Percentiles rank a stretch among this genome's conserved stretches.
Evolutionary conservation across 805 yeast genomes (phyloP).

Genomic region (Candida insectalens): DNA sequence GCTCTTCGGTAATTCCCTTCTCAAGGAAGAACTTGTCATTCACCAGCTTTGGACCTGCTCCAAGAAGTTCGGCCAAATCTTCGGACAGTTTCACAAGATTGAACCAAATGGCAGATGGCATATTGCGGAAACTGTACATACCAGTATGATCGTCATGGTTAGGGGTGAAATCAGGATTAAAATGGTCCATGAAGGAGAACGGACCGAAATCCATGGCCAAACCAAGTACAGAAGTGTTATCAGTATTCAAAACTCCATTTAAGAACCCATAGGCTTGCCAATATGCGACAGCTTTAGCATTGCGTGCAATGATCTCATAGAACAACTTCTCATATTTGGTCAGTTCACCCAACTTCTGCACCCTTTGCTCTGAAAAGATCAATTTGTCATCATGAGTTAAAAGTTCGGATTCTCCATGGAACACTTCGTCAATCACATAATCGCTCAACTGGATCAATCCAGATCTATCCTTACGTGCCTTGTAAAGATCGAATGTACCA

Average conservation of each 20-base stretch:
- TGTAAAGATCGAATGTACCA: constrained; percentile 79
- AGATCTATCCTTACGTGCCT: constrained; percentile 59
- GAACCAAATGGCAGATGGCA: constrained; percentile 90
- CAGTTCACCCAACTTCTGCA: constrained; percentile 23
- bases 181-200: constrained; percentile 80
- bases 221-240: constrained; percentile 85
- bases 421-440: constrained; percentile 59
- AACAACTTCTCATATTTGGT: constrained; percentile 65
- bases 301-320: constrained; percentile 59
- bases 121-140: constrained; percentile 74
- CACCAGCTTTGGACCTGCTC: constrained; percentile 50
- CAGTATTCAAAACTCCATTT: constrained; percentile 92
- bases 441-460: constrained; percentile 60
- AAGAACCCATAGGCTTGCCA: constrained; percentile 91
- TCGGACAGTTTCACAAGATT: constrained; percentile 81
- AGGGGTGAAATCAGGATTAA: constrained; percentile 75
- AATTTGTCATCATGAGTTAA: constrained; percentile 14
- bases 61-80: constrained; percentile 70
- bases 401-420: constrained; percentile 27
- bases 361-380: constrained; percentile 22
- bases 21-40: constrained; percentile 32
- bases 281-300: constrained; percentile 67
- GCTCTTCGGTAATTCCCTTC: constrained; percentile 36
- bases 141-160: constrained; percentile 73
- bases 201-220: constrained; percentile 92